Evolutionary conservation across 768 basidiomycete genomes (phyloP).

Genomic region (Agaricus blazei): DNA sequence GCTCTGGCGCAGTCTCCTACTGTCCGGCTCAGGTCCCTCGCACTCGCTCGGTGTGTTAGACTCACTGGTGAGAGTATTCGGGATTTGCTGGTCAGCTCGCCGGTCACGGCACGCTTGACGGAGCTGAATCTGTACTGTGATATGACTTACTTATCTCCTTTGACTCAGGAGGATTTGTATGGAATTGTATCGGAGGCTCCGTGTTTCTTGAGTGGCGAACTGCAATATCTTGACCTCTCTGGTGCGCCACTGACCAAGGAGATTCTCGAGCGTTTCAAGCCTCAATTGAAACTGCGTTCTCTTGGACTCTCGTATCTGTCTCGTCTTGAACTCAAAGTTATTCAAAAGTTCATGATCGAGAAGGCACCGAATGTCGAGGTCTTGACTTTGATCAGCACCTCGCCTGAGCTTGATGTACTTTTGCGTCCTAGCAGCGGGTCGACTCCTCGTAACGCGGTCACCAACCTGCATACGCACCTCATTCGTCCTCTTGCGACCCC

Average conservation of each 20-base stretch:
- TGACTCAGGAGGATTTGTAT: conserved; percentile 59
- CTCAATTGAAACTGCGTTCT: conserved; percentile 75
- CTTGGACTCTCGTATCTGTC: conserved; percentile 89
- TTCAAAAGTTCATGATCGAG: conserved; percentile 62
- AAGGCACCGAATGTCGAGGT: conserved; percentile 81
- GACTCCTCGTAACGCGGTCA: conserved; percentile 58
- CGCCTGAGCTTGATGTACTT: conserved; percentile 67
- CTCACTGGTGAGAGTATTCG: conserved; percentile 77
- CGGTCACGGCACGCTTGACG: conserved; percentile 52
- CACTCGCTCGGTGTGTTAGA: conserved; percentile 81
- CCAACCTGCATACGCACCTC: conserved; percentile 70
- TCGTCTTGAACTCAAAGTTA: conserved; percentile 53
- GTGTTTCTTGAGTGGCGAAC: conserved; percentile 66
- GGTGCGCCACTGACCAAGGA: conserved; percentile 66
- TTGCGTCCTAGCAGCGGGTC: conserved; percentile 34
- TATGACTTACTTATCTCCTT: conserved; percentile 70
- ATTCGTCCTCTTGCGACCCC: conserved; percentile 78
- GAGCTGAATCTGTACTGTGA: conserved; percentile 92
- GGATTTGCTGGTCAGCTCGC: conserved; percentile 64
- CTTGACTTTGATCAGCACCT: conserved; percentile 73
- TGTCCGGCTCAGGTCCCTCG: conserved; percentile 70
- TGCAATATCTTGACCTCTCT: conserved; percentile 89
- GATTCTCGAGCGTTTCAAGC: conserved; percentile 46
- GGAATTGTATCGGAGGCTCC: conserved; percentile 71
- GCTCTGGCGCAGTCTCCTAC: conserved; percentile 59